These are phyloP conservation scores for Boletus pseudo-olivaceus DNA, from an alignment of 768 basidiomycete species.

Conservation along the genomic window DNA sequence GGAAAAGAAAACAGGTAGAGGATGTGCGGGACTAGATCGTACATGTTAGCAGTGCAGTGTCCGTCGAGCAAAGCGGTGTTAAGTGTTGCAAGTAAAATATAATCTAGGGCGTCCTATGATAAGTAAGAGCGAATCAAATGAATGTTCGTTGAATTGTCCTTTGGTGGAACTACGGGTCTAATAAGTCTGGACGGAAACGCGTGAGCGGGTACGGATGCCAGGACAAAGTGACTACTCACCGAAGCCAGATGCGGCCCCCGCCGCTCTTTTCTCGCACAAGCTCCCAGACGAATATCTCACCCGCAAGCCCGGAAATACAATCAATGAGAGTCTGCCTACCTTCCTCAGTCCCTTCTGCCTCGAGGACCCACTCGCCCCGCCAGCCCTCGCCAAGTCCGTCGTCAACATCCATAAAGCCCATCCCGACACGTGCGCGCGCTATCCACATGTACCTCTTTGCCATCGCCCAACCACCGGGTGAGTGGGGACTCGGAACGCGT, in stretches of 20 bases:
- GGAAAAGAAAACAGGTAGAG: background rate
- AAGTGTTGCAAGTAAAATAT: constrained; percentile 6
- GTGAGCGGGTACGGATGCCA: background rate
- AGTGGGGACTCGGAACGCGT: constrained; percentile 56
- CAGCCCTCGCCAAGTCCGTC: constrained; percentile 61
- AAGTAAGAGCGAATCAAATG: constrained; percentile 20
- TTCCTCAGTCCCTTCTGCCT: constrained; percentile 72
- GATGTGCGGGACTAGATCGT: constrained; percentile 1
- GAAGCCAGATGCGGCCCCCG: constrained; percentile 60
- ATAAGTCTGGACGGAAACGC: constrained; percentile 15
- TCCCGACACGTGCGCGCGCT: constrained; percentile 43
- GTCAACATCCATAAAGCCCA: constrained; percentile 33
- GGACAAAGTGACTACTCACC: constrained; percentile 36
- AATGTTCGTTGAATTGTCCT: constrained; percentile 22
- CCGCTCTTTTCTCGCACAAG: constrained; percentile 61
- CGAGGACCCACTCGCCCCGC: constrained; percentile 77
- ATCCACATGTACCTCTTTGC: constrained; percentile 68
- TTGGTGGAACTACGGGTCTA: constrained; percentile 18
- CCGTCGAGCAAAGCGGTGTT: constrained; percentile 2
- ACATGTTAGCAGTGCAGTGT: constrained; percentile 14
- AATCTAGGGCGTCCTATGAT: constrained; percentile 16
- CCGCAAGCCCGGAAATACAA: constrained; percentile 40
- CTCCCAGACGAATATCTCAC: constrained; percentile 45
- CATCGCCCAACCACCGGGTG: constrained; percentile 54
- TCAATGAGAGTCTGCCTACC: constrained; percentile 55